phyloP scores from a whole-genome alignment of 1,139 yeast genomes.

The Suhomyces chickasaworum region DNA sequence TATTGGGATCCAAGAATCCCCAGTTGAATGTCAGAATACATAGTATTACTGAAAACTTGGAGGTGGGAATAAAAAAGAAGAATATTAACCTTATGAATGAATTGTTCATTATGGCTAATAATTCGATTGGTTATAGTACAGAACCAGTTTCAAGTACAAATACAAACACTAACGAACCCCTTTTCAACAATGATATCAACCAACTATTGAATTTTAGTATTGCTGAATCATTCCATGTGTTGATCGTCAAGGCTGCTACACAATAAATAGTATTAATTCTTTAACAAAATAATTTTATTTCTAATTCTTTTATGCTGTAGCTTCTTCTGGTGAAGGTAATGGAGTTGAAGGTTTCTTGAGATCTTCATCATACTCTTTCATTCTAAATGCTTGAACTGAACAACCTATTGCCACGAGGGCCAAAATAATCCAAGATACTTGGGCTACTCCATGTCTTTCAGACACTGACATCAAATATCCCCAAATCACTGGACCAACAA shows the following conservation, averaged over 20 bases:
- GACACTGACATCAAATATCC: slow-evolving; percentile 52
- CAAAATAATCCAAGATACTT: slow-evolving; percentile 54
- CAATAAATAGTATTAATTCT: neutral
- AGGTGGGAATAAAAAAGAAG: slow-evolving; percentile 14
- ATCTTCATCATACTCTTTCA: slow-evolving; percentile 37
- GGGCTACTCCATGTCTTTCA: slow-evolving; percentile 38
- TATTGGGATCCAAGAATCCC: slow-evolving; percentile 19
- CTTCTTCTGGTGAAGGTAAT: neutral
- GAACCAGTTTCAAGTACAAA: slow-evolving; percentile 11
- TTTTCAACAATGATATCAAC: slow-evolving; percentile 22
- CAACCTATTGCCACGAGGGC: slow-evolving; percentile 39
- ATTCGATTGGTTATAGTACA: slow-evolving; percentile 10
- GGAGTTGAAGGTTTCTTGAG: slow-evolving; percentile 1
- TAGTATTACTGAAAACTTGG: slow-evolving; percentile 23
- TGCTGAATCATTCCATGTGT: slow-evolving; percentile 27
- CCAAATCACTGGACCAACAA: slow-evolving; percentile 60
- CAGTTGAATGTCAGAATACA: slow-evolving; percentile 18
- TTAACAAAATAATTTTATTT: neutral
- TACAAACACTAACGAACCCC: slow-evolving; percentile 1
- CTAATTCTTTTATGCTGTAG: neutral
- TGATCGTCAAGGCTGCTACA: slow-evolving; percentile 27
- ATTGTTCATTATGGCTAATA: slow-evolving; percentile 30
- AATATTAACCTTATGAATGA: slow-evolving; percentile 21
- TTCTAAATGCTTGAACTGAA: slow-evolving; percentile 32
- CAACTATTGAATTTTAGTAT: slow-evolving; percentile 25